Evolutionary conservation across 345 rosid species (phyloP).

Genomic region (Heritiera littoralis): DNA sequence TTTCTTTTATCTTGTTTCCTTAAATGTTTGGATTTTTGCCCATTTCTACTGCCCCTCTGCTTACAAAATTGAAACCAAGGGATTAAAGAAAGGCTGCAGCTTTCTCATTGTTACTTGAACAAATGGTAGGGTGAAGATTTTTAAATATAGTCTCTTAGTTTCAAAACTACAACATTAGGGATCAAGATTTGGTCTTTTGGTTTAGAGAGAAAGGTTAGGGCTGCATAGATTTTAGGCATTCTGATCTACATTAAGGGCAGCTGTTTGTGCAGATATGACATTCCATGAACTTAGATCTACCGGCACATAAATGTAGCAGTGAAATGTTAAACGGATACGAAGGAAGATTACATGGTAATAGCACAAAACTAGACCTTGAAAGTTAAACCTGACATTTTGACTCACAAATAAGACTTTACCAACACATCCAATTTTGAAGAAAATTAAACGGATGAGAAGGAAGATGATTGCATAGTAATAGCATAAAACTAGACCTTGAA

Average conservation of each 20-base stretch:
- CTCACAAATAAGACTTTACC: background rate
- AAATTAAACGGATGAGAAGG: background rate
- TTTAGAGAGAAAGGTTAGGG: background rate
- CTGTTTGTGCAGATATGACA: background rate
- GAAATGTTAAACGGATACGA: background rate
- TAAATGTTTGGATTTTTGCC: background rate
- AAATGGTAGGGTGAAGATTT: background rate
- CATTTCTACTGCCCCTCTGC: background rate
- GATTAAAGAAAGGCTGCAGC: background rate
- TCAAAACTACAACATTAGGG: background rate
- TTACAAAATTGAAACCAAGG: background rate
- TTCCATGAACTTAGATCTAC: background rate
- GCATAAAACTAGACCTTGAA: background rate
- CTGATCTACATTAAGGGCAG: background rate
- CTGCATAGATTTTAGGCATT: background rate
- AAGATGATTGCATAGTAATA: background rate
- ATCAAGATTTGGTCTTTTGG: background rate
- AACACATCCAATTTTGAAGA: background rate
- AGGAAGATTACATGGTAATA: background rate
- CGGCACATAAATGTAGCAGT: background rate
- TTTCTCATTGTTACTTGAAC: background rate
- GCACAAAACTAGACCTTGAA: background rate
- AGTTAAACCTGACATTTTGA: background rate
- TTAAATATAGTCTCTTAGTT: background rate
- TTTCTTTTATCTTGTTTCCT: too few relatives aligned